Base-by-base conservation (phyloP, 1,284 basidiomycete species). In the Cryptococcus maquisensis region DNA sequence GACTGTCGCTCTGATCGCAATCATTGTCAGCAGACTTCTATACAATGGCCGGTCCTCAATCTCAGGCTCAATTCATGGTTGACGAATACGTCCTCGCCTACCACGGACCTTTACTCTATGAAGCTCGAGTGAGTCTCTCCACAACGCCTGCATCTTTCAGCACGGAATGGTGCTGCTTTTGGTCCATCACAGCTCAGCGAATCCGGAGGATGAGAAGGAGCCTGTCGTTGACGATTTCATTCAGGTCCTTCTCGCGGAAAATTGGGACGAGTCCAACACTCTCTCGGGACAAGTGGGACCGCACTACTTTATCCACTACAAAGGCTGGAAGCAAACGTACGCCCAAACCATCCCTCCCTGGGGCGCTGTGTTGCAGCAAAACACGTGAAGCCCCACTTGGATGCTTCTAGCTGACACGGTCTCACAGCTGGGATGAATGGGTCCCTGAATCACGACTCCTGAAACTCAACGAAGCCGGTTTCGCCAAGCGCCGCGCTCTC, bases 321-420 rank as follows among this genome's bases (percentile, higher is more conserved):
- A 96, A 73, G 96, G 96, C 4, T 99, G 96, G 96, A 98, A 98
- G 75, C 89, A 93, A 76, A 94, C 90, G 86, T 94, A 72, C 75
- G 90, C 82, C n/a, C 44, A 10, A 41, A 18, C 47, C 23, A 39
- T 18, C 36, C 21, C 55, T 28, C 45, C 18, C 39, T n/a, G n/a
- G n/a, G n/a, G n/a, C n/a, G n/a, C n/a, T n/a, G n/a, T n/a, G n/a
- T n/a, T n/a, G n/a, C 18, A 9, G 36, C 42, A 32, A 20, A 48
- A 16, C 10, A 8, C 10, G 28, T 10, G 7, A 4, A 1, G 28
- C 4, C 28, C 28, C 28, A 32, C 52, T 52, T 52, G 23, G 32
- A 23, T 36, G 12, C 18, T 6, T 32, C 21, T 18, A n/a, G 60
- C 54, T 42, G 41, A 47, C 45, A 28, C 21, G 3, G 13, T 10